phyloP scores from a whole-genome alignment of 1,284 basidiomycete genomes.

The Boletus semigastroideus region DNA sequence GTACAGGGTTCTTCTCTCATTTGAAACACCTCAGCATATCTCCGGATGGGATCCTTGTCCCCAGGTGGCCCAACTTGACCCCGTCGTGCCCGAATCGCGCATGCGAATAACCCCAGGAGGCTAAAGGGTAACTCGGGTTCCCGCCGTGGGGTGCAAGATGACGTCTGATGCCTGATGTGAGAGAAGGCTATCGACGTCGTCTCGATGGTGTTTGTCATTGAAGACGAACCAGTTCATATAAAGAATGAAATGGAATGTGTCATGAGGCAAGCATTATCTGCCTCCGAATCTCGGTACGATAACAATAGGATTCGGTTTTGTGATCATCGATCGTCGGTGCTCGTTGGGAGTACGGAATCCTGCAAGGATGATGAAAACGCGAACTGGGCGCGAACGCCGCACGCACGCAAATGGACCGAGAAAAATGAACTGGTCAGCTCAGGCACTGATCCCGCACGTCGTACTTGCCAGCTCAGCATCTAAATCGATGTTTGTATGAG shows the following conservation, averaged over 20 bases:
- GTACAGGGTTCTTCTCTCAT: background rate
- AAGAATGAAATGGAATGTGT: conserved; percentile 3
- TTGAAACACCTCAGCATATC: background rate
- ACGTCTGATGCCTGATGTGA: no score
- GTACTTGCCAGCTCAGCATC: background rate
- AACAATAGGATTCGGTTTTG: background rate
- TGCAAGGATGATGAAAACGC: background rate
- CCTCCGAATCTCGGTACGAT: conserved; percentile 7
- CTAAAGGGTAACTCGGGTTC: background rate
- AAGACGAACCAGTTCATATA: conserved; percentile 2
- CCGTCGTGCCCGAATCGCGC: background rate
- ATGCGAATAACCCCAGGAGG: background rate
- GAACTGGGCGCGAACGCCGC: background rate
- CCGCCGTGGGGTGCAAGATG: background rate
- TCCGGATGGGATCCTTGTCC: background rate
- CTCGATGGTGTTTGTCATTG: background rate
- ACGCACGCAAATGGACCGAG: background rate
- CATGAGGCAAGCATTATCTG: conserved; percentile 1
- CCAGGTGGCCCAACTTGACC: background rate
- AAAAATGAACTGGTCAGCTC: background rate
- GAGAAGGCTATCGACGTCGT: background rate
- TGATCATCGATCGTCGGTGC: conserved; percentile 4
- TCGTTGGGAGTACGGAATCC: background rate
- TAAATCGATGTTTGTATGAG: background rate
- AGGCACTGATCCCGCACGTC: background rate